Evolutionary conservation across 805 yeast genomes (phyloP).

Genomic region (Pichia membranifaciens): DNA sequence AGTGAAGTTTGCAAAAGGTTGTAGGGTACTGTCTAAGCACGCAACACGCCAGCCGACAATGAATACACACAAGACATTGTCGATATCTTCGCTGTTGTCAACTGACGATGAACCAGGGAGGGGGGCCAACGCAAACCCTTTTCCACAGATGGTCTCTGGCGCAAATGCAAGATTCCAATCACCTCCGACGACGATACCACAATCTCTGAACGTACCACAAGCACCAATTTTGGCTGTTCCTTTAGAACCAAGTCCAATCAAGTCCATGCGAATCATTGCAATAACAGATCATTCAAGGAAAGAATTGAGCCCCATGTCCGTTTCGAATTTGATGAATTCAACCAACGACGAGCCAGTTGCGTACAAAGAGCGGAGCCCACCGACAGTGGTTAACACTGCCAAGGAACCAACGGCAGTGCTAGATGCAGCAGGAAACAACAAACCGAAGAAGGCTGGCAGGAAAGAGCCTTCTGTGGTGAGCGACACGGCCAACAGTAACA

Average conservation of each 20-base stretch:
- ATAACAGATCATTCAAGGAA: not conserved
- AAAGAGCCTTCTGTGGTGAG: not conserved
- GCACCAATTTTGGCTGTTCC: too few relatives aligned
- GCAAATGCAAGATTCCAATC: too few relatives aligned
- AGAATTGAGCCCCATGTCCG: constrained; percentile 3
- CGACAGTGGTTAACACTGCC: too few relatives aligned
- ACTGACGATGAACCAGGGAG: not conserved
- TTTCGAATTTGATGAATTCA: constrained; percentile 2
- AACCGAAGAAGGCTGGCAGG: not conserved
- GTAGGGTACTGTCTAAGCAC: too few relatives aligned
- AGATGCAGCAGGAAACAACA: not conserved
- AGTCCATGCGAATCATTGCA: too few relatives aligned
- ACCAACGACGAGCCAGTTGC: not conserved
- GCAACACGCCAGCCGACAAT: too few relatives aligned
- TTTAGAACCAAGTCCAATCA: too few relatives aligned
- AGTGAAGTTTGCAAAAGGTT: too few relatives aligned
- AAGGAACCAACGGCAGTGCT: not conserved
- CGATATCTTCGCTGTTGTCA: constrained; percentile 1
- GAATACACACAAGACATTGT: not conserved
- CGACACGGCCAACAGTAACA: not conserved
- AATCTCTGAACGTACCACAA: too few relatives aligned
- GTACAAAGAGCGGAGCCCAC: not conserved
- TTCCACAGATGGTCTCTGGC: too few relatives aligned
- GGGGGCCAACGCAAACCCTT: too few relatives aligned
- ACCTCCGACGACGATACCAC: too few relatives aligned